phyloP scores from a whole-genome alignment of 305 asterid species.

The Fraxinus sp. region DNA sequence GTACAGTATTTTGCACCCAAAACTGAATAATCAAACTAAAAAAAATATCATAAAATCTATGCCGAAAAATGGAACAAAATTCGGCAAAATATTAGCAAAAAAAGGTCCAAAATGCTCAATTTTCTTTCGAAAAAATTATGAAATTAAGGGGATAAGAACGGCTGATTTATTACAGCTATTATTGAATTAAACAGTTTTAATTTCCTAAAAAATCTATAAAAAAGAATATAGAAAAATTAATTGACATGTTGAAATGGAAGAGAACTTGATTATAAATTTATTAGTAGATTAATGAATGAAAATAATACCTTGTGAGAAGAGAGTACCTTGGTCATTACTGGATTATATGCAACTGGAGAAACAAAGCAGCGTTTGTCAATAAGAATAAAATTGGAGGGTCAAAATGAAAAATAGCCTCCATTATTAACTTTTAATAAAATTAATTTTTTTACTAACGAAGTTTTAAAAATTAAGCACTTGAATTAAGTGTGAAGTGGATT shows the following conservation, averaged over 20 bases:
- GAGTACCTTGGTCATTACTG: not conserved
- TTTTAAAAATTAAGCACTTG: too few species aligned
- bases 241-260: not conserved
- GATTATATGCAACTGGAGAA: not conserved
- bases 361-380: not conserved
- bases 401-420: not conserved
- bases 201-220: not conserved
- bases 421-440: too few species aligned
- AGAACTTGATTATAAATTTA: not conserved
- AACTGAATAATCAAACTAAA: not conserved
- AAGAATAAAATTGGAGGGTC: not conserved
- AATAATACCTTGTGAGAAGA: not conserved
- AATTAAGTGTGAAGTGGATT: too few species aligned
- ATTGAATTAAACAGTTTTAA: not conserved
- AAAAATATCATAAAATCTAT: not conserved
- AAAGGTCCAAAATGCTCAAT: not conserved
- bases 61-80: not conserved
- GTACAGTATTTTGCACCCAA: not conserved
- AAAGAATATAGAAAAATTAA: not conserved
- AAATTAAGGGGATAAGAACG: not conserved
- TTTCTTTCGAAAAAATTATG: not conserved
- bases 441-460: too few species aligned
- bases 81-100: not conserved
- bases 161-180: not conserved
- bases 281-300: not conserved